Percentiles rank a stretch among this genome's conserved stretches.
Conservation (phyloP, 495 filamentous ascomycete species). For the Chaetomidium leptoderma region DNA sequence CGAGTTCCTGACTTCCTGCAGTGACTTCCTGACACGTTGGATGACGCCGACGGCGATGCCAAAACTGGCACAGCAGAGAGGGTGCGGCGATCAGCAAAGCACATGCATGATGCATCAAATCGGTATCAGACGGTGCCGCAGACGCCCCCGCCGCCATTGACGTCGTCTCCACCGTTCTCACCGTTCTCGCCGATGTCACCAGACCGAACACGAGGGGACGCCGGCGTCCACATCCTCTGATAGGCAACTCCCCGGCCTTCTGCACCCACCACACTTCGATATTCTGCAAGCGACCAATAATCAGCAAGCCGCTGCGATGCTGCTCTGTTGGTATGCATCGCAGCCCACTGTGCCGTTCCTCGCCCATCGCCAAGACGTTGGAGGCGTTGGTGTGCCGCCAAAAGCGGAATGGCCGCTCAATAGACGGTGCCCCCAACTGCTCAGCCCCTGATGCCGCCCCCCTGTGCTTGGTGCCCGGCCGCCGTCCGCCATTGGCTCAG, state of each 20-base stretch:
- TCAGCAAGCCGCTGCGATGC: neutral
- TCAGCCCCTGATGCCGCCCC: neutral
- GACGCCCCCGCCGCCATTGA: neutral
- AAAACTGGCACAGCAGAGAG: constrained; percentile 9
- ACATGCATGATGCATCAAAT: neutral
- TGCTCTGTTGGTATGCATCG: neutral
- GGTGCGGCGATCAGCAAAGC: neutral
- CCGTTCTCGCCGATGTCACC: neutral
- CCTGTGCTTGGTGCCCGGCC: neutral
- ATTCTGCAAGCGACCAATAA: constrained; percentile 5
- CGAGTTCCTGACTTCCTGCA: neutral
- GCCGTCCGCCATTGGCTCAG: neutral
- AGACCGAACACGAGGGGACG: no score
- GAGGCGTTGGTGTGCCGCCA: constrained; percentile 2
- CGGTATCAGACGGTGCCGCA: constrained; percentile 5
- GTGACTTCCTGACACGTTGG: neutral
- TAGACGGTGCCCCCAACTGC: constrained; percentile 6
- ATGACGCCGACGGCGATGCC: neutral
- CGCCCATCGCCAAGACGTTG: constrained; percentile 4
- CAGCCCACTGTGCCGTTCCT: neutral
- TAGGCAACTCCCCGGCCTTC: no score
- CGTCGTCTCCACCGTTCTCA: neutral
- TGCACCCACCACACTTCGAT: no score
- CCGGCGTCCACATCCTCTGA: no score
- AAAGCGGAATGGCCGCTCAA: constrained; percentile 9